A percentile compares a stretch with the other conserved stretches of the same genome.
Conservation (phyloP, 495 filamentous ascomycete species). For the Trypethelium eluteriae region DNA sequence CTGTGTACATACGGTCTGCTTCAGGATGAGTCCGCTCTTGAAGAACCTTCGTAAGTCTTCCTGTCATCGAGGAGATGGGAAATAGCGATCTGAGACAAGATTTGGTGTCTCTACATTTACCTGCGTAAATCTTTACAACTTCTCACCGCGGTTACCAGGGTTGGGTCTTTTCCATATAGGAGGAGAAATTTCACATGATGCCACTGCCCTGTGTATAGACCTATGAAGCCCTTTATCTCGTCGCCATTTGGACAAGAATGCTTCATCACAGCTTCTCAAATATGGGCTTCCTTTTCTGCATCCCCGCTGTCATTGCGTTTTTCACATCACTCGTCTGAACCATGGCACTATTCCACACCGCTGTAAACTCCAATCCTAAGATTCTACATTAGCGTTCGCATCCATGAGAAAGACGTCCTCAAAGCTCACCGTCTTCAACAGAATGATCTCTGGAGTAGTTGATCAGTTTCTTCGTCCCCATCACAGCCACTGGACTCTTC, state of each 20-base stretch:
- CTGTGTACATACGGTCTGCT: not conserved
- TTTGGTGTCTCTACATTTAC: no score
- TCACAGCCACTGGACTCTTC: slow-evolving; percentile 87
- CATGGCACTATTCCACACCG: slow-evolving; percentile 76
- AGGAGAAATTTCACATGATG: no score
- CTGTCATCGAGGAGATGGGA: no score
- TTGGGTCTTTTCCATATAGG: no score
- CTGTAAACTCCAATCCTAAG: slow-evolving; percentile 69
- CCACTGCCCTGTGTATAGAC: no score
- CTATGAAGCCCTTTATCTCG: not conserved
- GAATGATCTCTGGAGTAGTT: slow-evolving; percentile 76
- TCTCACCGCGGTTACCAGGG: no score
- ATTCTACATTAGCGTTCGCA: slow-evolving; percentile 9
- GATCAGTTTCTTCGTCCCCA: slow-evolving; percentile 87
- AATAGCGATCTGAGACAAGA: no score
- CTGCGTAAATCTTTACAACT: no score
- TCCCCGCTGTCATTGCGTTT: slow-evolving; percentile 62
- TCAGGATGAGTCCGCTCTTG: not conserved
- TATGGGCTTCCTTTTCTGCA: slow-evolving; percentile 70
- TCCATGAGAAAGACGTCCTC: not conserved
- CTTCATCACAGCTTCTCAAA: slow-evolving; percentile 73
- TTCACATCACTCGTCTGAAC: slow-evolving; percentile 75
- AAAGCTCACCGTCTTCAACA: slow-evolving; percentile 61
- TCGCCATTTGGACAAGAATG: not conserved
- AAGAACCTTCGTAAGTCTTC: not conserved